A percentile compares a stretch with the other conserved stretches of the same genome.
Conservation (phyloP, 768 basidiomycete species). For the Rhodotorula babjevae region DNA sequence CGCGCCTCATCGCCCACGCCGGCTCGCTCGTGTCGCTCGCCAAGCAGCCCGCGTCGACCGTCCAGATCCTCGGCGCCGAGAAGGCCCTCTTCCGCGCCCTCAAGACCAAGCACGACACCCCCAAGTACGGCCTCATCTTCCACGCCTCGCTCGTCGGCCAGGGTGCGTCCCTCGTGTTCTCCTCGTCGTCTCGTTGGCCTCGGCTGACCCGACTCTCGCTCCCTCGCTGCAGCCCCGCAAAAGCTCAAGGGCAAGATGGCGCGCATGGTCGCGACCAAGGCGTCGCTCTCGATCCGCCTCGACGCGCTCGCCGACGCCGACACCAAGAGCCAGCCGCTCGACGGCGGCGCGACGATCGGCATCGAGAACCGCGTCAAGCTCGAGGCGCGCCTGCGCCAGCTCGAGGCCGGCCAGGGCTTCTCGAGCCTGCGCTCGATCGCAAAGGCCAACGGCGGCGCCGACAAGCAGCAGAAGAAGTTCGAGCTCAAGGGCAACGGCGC, state of each 20-base stretch:
- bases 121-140: conserved; percentile 97
- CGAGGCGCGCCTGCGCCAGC: conserved; percentile 79
- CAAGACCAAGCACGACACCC: conserved; percentile 55
- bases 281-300: conserved; percentile 92
- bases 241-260: conserved; percentile 99
- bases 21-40: conserved; percentile 52
- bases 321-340: conserved; percentile 63
- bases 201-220: no score
- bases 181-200: no score
- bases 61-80: conserved; percentile 54
- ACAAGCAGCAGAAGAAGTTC: conserved; percentile 63
- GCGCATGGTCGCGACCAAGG: conserved; percentile 98
- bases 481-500: conserved; percentile 69
- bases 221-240: conserved; percentile 57
- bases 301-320: conserved; percentile 92
- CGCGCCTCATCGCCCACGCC: conserved; percentile 62
- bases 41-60: conserved; percentile 53
- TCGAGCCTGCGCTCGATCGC: conserved; percentile 53
- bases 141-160: conserved; percentile 56
- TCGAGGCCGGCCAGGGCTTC: conserved; percentile 76
- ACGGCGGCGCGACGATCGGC: conserved; percentile 81
- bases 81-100: conserved; percentile 54
- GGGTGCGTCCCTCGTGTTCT: conserved; percentile 43
- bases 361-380: conserved; percentile 90
- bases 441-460: conserved; percentile 58